Conservation (phyloP, 2,329 filamentous ascomycete genomes). For the Arthroderma sp. region DNA sequence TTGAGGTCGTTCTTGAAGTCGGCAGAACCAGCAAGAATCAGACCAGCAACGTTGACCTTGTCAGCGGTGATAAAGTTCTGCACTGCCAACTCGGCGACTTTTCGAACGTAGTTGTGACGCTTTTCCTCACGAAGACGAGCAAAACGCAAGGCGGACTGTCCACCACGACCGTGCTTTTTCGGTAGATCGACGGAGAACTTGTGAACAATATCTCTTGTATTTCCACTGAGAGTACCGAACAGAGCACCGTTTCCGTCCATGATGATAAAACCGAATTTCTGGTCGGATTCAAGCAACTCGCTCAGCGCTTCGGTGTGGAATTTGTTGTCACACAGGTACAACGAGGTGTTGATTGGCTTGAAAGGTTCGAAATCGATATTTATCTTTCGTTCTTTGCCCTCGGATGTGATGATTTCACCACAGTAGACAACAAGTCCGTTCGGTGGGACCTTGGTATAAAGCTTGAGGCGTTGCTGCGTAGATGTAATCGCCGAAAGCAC, state of each 20-base stretch:
- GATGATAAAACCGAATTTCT: slow-evolving; percentile 98
- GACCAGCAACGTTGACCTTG: slow-evolving; percentile 92
- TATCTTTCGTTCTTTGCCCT: slow-evolving; percentile 98
- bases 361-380: slow-evolving; percentile 99
- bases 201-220: slow-evolving; percentile 91
- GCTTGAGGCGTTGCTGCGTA: slow-evolving; percentile 95
- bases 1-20: slow-evolving; percentile 99
- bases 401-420: slow-evolving; percentile 97
- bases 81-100: slow-evolving; percentile 92
- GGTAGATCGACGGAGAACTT: slow-evolving; percentile 98
- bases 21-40: slow-evolving; percentile 91
- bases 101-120: slow-evolving; percentile 98
- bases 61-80: slow-evolving; percentile 98
- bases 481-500: slow-evolving; percentile 97
- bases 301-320: slow-evolving; percentile 97
- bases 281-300: slow-evolving; percentile 93
- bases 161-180: slow-evolving; percentile 99
- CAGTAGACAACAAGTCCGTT: slow-evolving; percentile 98
- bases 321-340: slow-evolving; percentile 99
- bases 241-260: slow-evolving; percentile 99
- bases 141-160: slow-evolving; percentile 98
- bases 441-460: slow-evolving; percentile 97
- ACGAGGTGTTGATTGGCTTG: slow-evolving; percentile 98
- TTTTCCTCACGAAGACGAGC: slow-evolving; percentile 98
- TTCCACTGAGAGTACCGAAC: slow-evolving; percentile 92